Conservation (phyloP, 805 yeast genomes). For the Schizosaccharomyces octosporus region DNA sequence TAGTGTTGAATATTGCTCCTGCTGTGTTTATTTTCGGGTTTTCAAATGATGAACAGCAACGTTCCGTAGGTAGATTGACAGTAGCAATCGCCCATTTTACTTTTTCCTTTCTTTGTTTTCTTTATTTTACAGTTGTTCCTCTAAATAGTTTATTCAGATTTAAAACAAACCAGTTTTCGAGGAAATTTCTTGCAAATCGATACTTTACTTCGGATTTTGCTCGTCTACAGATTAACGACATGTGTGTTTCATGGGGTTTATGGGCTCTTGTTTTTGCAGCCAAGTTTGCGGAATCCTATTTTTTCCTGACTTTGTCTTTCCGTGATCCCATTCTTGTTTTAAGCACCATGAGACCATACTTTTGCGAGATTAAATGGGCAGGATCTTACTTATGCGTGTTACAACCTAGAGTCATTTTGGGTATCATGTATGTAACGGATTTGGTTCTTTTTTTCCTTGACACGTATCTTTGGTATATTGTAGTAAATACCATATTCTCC, state of each 20-base stretch:
- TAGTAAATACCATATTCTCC: conserved; percentile 81
- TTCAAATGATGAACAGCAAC: conserved; percentile 33
- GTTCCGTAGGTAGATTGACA: conserved; percentile 48
- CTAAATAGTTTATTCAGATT: conserved; percentile 87
- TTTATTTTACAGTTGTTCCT: conserved; percentile 86
- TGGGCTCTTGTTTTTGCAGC: conserved; percentile 82
- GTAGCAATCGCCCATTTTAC: conserved; percentile 79
- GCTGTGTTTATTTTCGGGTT: conserved; percentile 64
- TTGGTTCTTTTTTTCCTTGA: conserved; percentile 89
- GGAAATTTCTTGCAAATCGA: conserved; percentile 79
- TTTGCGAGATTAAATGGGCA: conserved; percentile 96
- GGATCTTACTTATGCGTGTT: conserved; percentile 49
- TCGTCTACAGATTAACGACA: conserved; percentile 60
- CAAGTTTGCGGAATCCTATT: conserved; percentile 73
- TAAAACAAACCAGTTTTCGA: conserved; percentile 61
- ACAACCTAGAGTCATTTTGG: conserved; percentile 73
- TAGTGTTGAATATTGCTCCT: conserved; percentile 59
- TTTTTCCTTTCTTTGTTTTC: conserved; percentile 57
- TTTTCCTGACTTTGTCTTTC: conserved; percentile 64
- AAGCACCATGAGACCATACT: conserved; percentile 51
- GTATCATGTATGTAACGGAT: conserved; percentile 81
- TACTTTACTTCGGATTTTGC: conserved; percentile 85
- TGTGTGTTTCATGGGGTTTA: conserved; percentile 85
- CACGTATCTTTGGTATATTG: conserved; percentile 96
- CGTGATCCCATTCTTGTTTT: conserved; percentile 87